Evolutionary conservation across 352 stramenopile genomes (phyloP).

Genomic region (Labyrinthula sp.): DNA sequence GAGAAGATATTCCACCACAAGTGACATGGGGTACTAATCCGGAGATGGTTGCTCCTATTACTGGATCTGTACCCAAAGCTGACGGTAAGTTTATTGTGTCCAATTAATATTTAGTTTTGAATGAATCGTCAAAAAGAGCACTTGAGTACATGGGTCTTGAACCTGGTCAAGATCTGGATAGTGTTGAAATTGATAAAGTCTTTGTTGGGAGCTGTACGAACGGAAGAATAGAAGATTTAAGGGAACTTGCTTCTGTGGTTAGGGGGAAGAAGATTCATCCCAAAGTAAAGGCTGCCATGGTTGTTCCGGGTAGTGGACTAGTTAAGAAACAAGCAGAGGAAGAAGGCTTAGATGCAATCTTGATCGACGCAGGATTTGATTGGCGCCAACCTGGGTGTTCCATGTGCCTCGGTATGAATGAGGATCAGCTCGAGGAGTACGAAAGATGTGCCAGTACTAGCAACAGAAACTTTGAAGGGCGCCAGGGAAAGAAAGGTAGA

Average conservation of each 20-base stretch:
- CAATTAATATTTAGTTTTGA: no score
- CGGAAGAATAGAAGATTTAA: constrained; percentile 60
- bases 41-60: constrained; percentile 48
- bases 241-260: constrained; percentile 49
- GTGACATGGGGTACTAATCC: constrained; percentile 57
- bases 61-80: constrained; percentile 41
- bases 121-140: constrained; percentile 43
- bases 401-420: constrained; percentile 59
- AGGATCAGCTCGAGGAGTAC: constrained; percentile 50
- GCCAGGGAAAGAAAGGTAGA: constrained; percentile 47
- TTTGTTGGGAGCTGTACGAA: constrained; percentile 67
- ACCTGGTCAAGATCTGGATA: constrained; percentile 41
- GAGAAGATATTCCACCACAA: constrained; percentile 49
- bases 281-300: constrained; percentile 46
- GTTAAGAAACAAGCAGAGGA: constrained; percentile 52
- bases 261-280: constrained; percentile 47
- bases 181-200: constrained; percentile 49
- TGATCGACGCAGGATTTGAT: constrained; percentile 51
- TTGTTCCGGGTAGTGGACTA: constrained; percentile 50
- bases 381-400: constrained; percentile 52
- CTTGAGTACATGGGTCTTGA: constrained; percentile 59
- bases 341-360: constrained; percentile 52
- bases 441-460: constrained; percentile 52
- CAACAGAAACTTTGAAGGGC: constrained; percentile 58
- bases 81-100: constrained; percentile 34